Evolutionary conservation across 148 eudicot species (phyloP).

Genomic region (Fagopyrum tataricum): DNA sequence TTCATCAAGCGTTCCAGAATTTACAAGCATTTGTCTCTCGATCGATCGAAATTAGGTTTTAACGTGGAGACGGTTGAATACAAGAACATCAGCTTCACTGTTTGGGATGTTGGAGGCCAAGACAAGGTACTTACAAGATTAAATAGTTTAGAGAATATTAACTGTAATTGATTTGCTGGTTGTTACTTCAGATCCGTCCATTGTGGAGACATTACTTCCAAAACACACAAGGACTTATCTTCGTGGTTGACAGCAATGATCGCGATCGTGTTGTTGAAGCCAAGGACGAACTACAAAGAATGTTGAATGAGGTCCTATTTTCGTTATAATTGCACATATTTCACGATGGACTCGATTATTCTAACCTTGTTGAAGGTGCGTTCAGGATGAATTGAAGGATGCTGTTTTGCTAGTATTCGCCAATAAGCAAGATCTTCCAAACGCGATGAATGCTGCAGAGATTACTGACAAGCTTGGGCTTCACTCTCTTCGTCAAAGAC

Average conservation of each 20-base stretch:
- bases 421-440: slow-evolving; percentile 34
- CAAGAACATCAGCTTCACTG: slow-evolving; percentile 41
- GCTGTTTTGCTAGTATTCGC: slow-evolving; percentile 40
- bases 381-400: slow-evolving; percentile 38
- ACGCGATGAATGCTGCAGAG: slow-evolving; percentile 16
- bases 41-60: background rate
- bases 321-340: background rate
- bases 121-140: slow-evolving; percentile 4
- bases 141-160: no score
- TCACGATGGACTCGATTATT: background rate
- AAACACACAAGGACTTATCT: slow-evolving; percentile 41
- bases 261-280: slow-evolving; percentile 36
- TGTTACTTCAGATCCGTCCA: slow-evolving; percentile 32
- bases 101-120: slow-evolving; percentile 15
- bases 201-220: slow-evolving; percentile 44
- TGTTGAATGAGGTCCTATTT: slow-evolving; percentile 35
- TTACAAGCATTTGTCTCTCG: background rate
- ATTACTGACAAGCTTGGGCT: slow-evolving; percentile 16
- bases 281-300: slow-evolving; percentile 31
- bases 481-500: slow-evolving; percentile 15
- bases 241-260: slow-evolving; percentile 45
- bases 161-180: background rate
- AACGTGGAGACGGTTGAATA: slow-evolving; percentile 38
- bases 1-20: background rate
- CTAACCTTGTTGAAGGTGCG: background rate